These are phyloP conservation scores for Eragrostis nindensis DNA, from an alignment of 176 grass and related monocot genomes.

Conservation along the genomic window DNA sequence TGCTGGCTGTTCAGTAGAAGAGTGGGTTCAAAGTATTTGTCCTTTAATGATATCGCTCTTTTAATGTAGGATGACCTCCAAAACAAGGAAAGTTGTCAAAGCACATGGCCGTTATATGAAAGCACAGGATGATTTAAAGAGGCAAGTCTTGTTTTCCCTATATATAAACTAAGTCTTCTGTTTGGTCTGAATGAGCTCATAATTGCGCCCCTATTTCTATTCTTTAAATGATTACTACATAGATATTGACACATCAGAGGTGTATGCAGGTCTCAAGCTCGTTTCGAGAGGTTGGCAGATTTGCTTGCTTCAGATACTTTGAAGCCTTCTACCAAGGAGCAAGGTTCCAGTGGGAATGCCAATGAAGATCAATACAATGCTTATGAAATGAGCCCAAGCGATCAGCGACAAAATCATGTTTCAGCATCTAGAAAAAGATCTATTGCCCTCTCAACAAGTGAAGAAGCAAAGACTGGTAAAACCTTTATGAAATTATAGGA, in stretches of 20 bases:
- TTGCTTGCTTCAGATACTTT: slow-evolving; percentile 65
- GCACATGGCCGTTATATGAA: slow-evolving; percentile 71
- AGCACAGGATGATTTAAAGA: slow-evolving; percentile 80
- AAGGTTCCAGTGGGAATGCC: slow-evolving; percentile 61
- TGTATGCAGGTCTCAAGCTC: slow-evolving; percentile 65
- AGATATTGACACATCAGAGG: slow-evolving; percentile 22
- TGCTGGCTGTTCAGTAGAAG: slow-evolving; percentile 5
- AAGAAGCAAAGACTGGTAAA: slow-evolving; percentile 72
- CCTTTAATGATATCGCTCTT: slow-evolving; percentile 21
- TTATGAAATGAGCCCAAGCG: slow-evolving; percentile 62
- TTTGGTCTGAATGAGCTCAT: slow-evolving; percentile 27
- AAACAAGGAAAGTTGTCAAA: slow-evolving; percentile 77
- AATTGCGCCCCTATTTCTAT: neutral
- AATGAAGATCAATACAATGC: slow-evolving; percentile 53
- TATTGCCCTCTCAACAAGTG: slow-evolving; percentile 48
- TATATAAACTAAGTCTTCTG: slow-evolving; percentile 13
- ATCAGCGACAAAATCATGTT: slow-evolving; percentile 53
- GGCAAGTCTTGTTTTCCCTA: slow-evolving; percentile 48
- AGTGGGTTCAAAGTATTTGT: slow-evolving; percentile 8
- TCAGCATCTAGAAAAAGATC: slow-evolving; percentile 56
- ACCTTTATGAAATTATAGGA: slow-evolving; percentile 24
- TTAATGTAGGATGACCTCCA: slow-evolving; percentile 66
- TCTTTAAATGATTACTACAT: slow-evolving; percentile 10
- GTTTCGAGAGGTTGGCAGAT: slow-evolving; percentile 71
- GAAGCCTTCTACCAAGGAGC: slow-evolving; percentile 58